A percentile compares a stretch with the other conserved stretches of the same genome.
These are phyloP conservation scores for Hypoxylon trugodes DNA, from an alignment of 495 filamentous ascomycete genomes.

Conservation along the genomic window DNA sequence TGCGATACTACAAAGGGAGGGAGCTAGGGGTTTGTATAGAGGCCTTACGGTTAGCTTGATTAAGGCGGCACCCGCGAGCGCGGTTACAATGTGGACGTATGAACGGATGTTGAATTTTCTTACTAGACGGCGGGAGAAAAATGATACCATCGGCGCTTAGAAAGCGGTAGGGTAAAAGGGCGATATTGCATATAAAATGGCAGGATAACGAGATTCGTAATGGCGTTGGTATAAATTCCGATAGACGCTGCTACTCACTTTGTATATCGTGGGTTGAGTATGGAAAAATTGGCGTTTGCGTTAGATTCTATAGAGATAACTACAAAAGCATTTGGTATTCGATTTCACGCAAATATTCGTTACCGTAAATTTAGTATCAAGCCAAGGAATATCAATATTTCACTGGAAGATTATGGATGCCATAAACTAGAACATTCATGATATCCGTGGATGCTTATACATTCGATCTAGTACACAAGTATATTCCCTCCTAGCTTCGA, in stretches of 20 bases:
- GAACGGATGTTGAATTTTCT: conserved; percentile 73
- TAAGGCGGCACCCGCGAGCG: conserved; percentile 94
- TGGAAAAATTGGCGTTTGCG: not conserved
- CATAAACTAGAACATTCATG: not conserved
- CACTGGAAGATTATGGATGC: too few relatives aligned
- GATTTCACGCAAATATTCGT: not conserved
- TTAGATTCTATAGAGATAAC: not conserved
- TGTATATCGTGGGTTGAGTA: conserved; percentile 13
- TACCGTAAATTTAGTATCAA: too few relatives aligned
- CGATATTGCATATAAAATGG: not conserved
- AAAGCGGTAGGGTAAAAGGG: not conserved
- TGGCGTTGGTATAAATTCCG: conserved; percentile 17
- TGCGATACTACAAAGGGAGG: conserved; percentile 75
- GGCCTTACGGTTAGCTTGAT: conserved; percentile 87
- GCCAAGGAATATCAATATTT: too few relatives aligned
- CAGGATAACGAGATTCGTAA: not conserved
- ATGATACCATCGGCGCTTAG: conserved; percentile 44
- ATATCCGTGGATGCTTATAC: not conserved
- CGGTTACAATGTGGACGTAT: conserved; percentile 99
- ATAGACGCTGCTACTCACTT: conserved; percentile 10
- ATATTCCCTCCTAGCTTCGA: conserved; percentile 4
- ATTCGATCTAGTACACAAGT: not conserved
- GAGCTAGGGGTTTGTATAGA: conserved; percentile 82
- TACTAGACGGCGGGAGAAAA: conserved; percentile 52
- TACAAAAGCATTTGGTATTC: not conserved